phyloP scores from a whole-genome alignment of 2,329 filamentous ascomycete genomes.

The Diplocarpon mali region DNA sequence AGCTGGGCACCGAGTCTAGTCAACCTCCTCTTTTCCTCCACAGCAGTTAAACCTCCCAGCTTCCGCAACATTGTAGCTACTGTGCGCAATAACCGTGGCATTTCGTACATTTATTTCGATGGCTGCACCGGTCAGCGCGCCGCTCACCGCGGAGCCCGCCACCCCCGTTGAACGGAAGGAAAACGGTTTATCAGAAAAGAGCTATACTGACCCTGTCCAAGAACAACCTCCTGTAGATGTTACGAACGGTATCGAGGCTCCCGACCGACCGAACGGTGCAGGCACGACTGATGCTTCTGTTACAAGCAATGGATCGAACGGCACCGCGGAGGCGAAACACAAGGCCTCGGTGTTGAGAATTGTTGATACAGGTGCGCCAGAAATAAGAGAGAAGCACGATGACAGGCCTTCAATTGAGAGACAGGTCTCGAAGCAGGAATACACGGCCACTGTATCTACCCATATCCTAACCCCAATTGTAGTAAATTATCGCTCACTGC shows the following conservation, averaged over 20 bases:
- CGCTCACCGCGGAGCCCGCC: slow-evolving; percentile 25
- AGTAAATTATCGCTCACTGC: slow-evolving; percentile 4
- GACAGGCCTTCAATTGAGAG: slow-evolving; percentile 16
- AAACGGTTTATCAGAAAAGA: slow-evolving; percentile 29
- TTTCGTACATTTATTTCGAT: slow-evolving; percentile 4
- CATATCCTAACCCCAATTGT: background rate
- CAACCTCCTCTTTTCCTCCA: background rate
- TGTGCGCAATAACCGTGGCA: background rate
- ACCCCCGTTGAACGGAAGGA: slow-evolving; percentile 25
- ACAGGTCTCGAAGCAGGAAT: slow-evolving; percentile 21
- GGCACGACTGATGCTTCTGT: background rate
- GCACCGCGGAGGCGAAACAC: slow-evolving; percentile 4
- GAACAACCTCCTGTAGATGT: slow-evolving; percentile 11
- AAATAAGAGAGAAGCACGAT: slow-evolving; percentile 5
- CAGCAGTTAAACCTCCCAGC: background rate
- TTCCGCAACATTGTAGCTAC: background rate
- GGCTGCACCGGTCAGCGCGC: slow-evolving; percentile 9
- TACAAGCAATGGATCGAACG: slow-evolving; percentile 5
- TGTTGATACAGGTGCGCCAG: slow-evolving; percentile 16
- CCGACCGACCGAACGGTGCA: slow-evolving; percentile 5
- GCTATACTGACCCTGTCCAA: slow-evolving; percentile 29
- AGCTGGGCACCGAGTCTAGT: background rate
- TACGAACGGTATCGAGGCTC: slow-evolving; percentile 4
- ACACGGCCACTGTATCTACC: slow-evolving; percentile 19
- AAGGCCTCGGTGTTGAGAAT: slow-evolving; percentile 22